Evolutionary conservation across 805 yeast species (phyloP).

Genomic region (Starmerella ratchasimensis): DNA sequence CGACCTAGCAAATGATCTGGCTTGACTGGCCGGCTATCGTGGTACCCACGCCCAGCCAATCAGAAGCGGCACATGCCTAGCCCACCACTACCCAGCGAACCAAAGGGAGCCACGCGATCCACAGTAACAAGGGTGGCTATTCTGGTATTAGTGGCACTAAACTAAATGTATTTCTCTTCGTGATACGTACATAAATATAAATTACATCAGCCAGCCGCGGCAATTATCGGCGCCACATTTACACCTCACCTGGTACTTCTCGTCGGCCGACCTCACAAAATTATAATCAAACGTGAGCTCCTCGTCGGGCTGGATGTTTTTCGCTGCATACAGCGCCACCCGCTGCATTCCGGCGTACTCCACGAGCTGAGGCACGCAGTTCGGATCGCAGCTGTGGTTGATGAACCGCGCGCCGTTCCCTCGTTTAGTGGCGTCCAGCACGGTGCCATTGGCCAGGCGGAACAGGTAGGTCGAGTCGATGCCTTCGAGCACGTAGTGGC

Average conservation of each 20-base stretch:
- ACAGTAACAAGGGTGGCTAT: no score
- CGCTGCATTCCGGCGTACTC: constrained; percentile 78
- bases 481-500: constrained; percentile 72
- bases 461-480: constrained; percentile 91
- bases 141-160: no score
- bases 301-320: constrained; percentile 60
- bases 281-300: constrained; percentile 94
- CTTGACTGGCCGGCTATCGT: no score
- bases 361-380: constrained; percentile 83
- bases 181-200: no score
- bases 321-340: constrained; percentile 83
- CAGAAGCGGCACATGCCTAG: no score
- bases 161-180: no score
- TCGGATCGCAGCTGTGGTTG: constrained; percentile 94
- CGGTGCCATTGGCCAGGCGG: constrained; percentile 84
- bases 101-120: no score
- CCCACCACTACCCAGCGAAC: no score
- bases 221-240: constrained; percentile 92
- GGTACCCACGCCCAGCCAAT: no score
- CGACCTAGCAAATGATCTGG: no score
- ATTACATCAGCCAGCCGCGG: constrained; percentile 12
- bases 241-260: constrained; percentile 77
- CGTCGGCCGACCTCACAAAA: constrained; percentile 72
- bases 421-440: constrained; percentile 88
- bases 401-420: constrained; percentile 97